Percentiles rank a stretch among this genome's conserved stretches.
phyloP scores from a whole-genome alignment of 495 filamentous ascomycete species.

The Astrothelium subdiscretum region DNA sequence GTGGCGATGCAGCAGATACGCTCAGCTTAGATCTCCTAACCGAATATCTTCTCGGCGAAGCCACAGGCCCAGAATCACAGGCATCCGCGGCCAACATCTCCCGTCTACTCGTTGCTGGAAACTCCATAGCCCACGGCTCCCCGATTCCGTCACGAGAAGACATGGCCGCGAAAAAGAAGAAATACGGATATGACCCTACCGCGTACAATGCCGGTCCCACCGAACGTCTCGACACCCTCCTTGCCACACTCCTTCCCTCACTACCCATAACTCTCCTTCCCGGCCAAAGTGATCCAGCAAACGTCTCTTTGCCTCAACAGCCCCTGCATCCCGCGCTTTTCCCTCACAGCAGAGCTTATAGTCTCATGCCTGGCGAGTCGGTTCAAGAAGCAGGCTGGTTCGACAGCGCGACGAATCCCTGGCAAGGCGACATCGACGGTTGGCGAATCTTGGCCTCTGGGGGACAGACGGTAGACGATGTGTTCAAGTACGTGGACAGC shows the following conservation, averaged over 20 bases:
- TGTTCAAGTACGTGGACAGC: conserved; percentile 75
- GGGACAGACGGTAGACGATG: conserved; percentile 88
- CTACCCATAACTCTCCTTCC: conserved; percentile 39
- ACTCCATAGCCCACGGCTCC: conserved; percentile 53
- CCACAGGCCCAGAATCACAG: conserved; percentile 44
- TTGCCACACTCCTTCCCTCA: conserved; percentile 54
- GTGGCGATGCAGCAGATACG: conserved; percentile 54
- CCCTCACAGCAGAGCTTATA: conserved; percentile 56
- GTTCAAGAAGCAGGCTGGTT: conserved; percentile 58
- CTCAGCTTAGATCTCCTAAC: conserved; percentile 64
- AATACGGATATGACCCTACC: conserved; percentile 88
- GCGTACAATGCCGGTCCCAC: conserved; percentile 79
- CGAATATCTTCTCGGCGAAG: conserved; percentile 83
- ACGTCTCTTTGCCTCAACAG: conserved; percentile 29
- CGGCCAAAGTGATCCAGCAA: conserved; percentile 55
- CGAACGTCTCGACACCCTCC: conserved; percentile 69
- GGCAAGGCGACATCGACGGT: conserved; percentile 78
- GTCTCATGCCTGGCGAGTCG: conserved; percentile 22
- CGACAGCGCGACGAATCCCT: conserved; percentile 85
- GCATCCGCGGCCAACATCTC: conserved; percentile 56
- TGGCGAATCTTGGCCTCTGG: conserved; percentile 74
- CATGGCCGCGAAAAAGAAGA: conserved; percentile 51
- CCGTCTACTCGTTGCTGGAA: conserved; percentile 81
- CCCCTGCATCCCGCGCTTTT: conserved; percentile 31
- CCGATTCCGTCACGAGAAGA: conserved; percentile 38